A percentile compares a stretch with the other conserved stretches of the same genome.
Conservation (phyloP, 2,329 filamentous ascomycete genomes). For the Talaromyces funiculosus region DNA sequence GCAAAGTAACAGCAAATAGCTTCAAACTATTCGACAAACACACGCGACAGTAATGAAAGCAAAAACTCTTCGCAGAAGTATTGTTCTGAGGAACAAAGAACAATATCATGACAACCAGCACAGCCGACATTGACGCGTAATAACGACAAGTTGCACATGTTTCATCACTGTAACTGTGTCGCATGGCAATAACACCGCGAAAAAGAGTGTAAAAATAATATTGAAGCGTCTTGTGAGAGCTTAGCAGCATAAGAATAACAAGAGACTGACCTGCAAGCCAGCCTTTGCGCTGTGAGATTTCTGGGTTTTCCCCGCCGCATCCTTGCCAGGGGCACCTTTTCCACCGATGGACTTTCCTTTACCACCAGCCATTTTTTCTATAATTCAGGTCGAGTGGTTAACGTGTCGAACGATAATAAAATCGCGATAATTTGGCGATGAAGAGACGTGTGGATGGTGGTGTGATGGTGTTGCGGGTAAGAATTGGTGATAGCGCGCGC, state of each 20-base stretch:
- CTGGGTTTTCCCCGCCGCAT: constrained; percentile 78
- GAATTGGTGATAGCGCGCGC: constrained; percentile 4
- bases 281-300: constrained; percentile 92
- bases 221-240: constrained; percentile 37
- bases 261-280: constrained; percentile 69
- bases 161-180: not conserved
- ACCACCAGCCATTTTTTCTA: constrained; percentile 65
- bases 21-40: not conserved
- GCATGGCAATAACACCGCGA: constrained; percentile 1
- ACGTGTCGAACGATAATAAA: not conserved
- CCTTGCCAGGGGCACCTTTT: constrained; percentile 76
- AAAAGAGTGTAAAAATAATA: not conserved
- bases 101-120: not conserved
- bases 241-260: constrained; percentile 12
- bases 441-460: constrained; percentile 4
- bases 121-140: constrained; percentile 3
- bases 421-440: not conserved
- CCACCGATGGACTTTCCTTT: constrained; percentile 91
- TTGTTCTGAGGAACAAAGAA: not conserved
- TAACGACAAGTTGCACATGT: not conserved
- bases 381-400: constrained; percentile 1
- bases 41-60: not conserved
- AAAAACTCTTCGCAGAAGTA: not conserved
- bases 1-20: not conserved
- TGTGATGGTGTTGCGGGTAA: constrained; percentile 1